Evolutionary conservation across 164 flowering plant genomes (phyloP), one percentile per base, ranked within the genome.

Genomic region (Liriodendron chinense): DNA sequence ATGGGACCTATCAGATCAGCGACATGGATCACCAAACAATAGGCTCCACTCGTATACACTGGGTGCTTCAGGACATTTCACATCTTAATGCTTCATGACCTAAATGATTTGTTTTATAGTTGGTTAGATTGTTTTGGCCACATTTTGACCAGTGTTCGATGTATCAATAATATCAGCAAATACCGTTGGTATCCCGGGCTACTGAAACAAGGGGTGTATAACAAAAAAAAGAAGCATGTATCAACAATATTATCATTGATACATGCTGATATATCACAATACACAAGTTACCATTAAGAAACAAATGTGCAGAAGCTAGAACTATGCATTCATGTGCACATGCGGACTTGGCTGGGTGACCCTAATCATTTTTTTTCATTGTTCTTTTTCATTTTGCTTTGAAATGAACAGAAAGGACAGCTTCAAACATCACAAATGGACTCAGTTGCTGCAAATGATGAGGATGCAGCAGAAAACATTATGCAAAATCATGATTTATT

Each of bases 401-500:
- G 9, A 76, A 12, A 64, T 71, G 75, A 72, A 71, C 88, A 93
- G 94, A 82, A 82, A 49, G 83, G 50, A 72, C 83, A 82, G 64
- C 84, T 83, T 50, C 87, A 84, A 81, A 74, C 72, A 65, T 80
- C 81, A 77, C 81, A 74, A 69, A 82, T 76, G 74, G 87, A 80
- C 63, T 80, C 70, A 47, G 43, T 80, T 77, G 71, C 83, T 72
- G 71, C 78, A 69, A 78, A 77, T 75, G 84, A 86, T 72, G 82
- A 81, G 69, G 84, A 82, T 75, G 49, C 81, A 65, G 70, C 76
- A 75, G 94, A 91, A 77, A 84, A 67, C 76, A 75, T 94, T 34
- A 80, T 94, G 91, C 88, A 85, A 79, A 84, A 77, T 82, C 99
- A 96, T 84, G 94, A 94, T 72, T 74, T 82, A 57, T 84, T 90